Conservation (phyloP, 768 basidiomycete species). For the Serendipita sp. region DNA sequence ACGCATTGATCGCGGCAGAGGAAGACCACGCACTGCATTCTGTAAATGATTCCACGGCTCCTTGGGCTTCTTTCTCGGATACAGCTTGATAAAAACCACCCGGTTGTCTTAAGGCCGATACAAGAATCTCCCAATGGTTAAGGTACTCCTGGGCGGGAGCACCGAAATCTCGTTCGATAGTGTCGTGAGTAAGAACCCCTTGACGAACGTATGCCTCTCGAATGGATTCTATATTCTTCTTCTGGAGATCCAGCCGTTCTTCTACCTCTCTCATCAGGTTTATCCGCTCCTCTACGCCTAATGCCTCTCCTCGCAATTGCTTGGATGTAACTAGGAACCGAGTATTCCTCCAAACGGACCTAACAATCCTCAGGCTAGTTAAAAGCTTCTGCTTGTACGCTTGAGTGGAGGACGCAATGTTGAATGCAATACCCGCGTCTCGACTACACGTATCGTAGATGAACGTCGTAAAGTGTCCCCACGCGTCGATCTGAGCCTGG, state of each 20-base stretch:
- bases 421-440: constrained; percentile 32
- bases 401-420: constrained; percentile 32
- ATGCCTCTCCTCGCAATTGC: constrained; percentile 33
- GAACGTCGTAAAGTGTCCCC: constrained; percentile 34
- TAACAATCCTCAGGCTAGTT: constrained; percentile 28
- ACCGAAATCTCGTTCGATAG: background rate
- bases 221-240: background rate
- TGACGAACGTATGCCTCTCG: background rate
- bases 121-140: background rate
- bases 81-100: constrained; percentile 31
- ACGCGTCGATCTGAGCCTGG: constrained; percentile 23
- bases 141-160: background rate
- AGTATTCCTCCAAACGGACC: constrained; percentile 19
- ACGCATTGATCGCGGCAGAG: background rate
- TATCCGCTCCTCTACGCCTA: too few species aligned
- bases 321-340: constrained; percentile 22
- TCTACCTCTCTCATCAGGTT: background rate
- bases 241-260: too few species aligned
- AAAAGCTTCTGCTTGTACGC: constrained; percentile 37
- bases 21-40: background rate
- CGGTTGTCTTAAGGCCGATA: background rate
- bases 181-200: background rate
- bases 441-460: constrained; percentile 29
- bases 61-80: constrained; percentile 36
- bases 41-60: constrained; percentile 22